These are phyloP conservation scores for Jamesozyma spencerorum DNA, from an alignment of 805 yeast species.

Conservation along the genomic window DNA sequence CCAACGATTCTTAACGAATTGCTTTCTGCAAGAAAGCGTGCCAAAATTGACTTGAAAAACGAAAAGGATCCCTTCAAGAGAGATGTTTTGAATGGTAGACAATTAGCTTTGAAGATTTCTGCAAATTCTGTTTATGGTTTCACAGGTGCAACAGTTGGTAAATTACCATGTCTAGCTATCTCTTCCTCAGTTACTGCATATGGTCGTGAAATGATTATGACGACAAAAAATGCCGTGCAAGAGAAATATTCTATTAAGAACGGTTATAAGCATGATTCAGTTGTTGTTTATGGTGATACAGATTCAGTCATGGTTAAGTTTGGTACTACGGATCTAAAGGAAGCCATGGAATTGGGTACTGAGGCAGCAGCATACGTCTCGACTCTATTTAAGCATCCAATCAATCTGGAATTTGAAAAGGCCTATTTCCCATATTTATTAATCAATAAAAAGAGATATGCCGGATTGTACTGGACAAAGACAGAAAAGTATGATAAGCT, in stretches of 20 bases:
- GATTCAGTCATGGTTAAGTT: constrained; percentile 99
- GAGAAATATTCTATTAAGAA: constrained; percentile 67
- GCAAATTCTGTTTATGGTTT: constrained; percentile 98
- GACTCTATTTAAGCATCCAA: constrained; percentile 67
- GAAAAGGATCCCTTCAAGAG: constrained; percentile 92
- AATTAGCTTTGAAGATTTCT: constrained; percentile 87
- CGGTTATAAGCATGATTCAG: constrained; percentile 76
- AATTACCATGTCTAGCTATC: constrained; percentile 90
- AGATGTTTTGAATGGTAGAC: constrained; percentile 94
- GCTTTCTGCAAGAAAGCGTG: constrained; percentile 83
- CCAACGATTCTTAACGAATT: constrained; percentile 89
- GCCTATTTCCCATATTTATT: constrained; percentile 90
- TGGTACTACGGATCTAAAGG: constrained; percentile 69
- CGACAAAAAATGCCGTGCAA: constrained; percentile 80
- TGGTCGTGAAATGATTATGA: constrained; percentile 95
- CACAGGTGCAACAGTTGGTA: constrained; percentile 98
- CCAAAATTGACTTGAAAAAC: constrained; percentile 79
- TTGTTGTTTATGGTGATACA: constrained; percentile 95
- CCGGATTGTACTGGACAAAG: constrained; percentile 93
- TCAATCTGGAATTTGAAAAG: constrained; percentile 91
- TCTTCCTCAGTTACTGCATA: constrained; percentile 93
- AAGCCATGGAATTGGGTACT: constrained; percentile 85
- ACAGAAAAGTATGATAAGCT: constrained; percentile 89
- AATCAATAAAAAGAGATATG: constrained; percentile 93
- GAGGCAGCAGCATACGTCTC: constrained; percentile 92